Base-by-base conservation (phyloP, 257 asterid species). In the Plantago elongata region DNA sequence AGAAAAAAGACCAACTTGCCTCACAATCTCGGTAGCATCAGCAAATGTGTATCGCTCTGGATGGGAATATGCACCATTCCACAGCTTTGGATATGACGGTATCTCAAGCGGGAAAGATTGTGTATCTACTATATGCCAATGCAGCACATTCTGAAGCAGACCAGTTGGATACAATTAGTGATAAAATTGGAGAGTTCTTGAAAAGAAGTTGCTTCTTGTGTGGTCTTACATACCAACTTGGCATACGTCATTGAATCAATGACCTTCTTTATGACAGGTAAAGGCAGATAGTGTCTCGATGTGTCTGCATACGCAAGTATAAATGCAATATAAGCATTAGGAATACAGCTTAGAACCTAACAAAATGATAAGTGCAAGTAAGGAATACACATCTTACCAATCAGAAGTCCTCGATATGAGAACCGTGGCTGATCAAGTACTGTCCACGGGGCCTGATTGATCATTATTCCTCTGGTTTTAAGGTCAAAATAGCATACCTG, bases 111-210 rank as follows among this genome's bases (percentile, higher is more conserved):
- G 99, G 77, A 92, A 92, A 11, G 99, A 92, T 67, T 92, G 95
- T 14, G 92, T 70, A 57, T 92, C 99, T 55, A 92, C 97, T 57
- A 92, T 92, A 74, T 92, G 99, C 99, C 99, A 92, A 67, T 92
- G 99, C 73, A 92, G 76, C 83, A 92, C 99, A 63, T 89, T 92
- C 99, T 92, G 87, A 58, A 54, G 49, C 37, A 60, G 51, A 61
- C 27, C 27, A 37, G 45, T 18, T 63, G n/a, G 17, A 57, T 2
- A 22, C 54, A 64, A 49, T 60, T 29, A 63, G 69, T 54, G 30
- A 38, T 12, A 34, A 4, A 34, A 7, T 34, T 34, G 3, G 5
- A 3, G 43, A 7, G 30, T 54, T 15, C 40, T 4, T 12, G 13
- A 27, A 17, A 54, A 34, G 12, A 13, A 27, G 55, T 17, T 13